Evolutionary conservation across 164 flowering plant species (phyloP).

Genomic region (Liquidambar formosana): DNA sequence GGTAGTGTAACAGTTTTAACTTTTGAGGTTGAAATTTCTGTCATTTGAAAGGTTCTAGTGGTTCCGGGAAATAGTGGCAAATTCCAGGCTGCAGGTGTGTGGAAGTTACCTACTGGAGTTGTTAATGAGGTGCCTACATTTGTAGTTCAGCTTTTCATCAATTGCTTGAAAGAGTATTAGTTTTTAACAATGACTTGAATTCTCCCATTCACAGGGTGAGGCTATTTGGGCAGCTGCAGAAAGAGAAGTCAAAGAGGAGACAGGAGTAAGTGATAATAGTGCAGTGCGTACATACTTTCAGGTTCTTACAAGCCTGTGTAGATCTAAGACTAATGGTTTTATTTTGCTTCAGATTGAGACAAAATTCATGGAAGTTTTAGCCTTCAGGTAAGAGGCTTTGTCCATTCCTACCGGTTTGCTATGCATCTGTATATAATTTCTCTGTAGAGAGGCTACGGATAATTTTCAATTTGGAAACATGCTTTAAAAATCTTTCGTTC

Average conservation of each 20-base stretch:
- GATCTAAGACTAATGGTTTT: not conserved
- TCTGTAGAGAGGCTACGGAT: constrained; percentile 73
- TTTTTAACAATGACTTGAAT: not conserved
- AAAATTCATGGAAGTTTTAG: too few relatives aligned
- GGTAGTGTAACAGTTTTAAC: not conserved
- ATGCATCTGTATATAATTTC: constrained; percentile 77
- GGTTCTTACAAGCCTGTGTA: not conserved
- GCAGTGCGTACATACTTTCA: constrained; percentile 24
- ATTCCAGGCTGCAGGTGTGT: constrained; percentile 40
- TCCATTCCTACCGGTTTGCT: too few relatives aligned
- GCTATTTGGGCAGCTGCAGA: too few relatives aligned
- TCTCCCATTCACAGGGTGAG: too few relatives aligned
- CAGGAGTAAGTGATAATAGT: too few relatives aligned
- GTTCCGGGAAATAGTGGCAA: constrained; percentile 51
- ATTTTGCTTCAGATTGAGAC: too few relatives aligned
- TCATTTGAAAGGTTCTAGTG: constrained; percentile 41
- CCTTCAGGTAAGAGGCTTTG: too few relatives aligned
- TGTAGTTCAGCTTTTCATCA: too few relatives aligned
- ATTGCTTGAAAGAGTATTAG: not conserved
- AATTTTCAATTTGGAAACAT: constrained; percentile 51
- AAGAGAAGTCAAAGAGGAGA: too few relatives aligned
- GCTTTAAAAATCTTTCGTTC: constrained; percentile 4
- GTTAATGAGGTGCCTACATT: too few relatives aligned
- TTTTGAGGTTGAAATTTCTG: not conserved
- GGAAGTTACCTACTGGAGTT: constrained; percentile 67